These are phyloP conservation scores for Harrya chromipes DNA, from an alignment of 768 basidiomycete species.

Conservation along the genomic window DNA sequence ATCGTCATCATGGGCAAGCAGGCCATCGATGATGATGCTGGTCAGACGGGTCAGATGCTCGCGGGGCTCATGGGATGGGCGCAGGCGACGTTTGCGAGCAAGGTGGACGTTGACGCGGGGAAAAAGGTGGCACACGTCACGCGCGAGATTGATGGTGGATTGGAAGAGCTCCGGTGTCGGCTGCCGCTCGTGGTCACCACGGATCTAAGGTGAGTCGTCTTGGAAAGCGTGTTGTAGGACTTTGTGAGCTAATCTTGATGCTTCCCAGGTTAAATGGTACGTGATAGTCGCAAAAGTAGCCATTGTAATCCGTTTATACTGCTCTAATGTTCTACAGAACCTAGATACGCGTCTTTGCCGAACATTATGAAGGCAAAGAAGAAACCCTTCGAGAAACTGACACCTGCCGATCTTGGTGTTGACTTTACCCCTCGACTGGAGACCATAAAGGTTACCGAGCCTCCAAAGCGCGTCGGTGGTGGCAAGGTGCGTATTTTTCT, in stretches of 20 bases:
- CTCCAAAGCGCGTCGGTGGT: slow-evolving; percentile 87
- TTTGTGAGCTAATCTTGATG: not conserved
- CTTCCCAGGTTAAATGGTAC: slow-evolving; percentile 66
- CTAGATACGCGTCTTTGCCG: slow-evolving; percentile 94
- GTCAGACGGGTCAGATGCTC: slow-evolving; percentile 96
- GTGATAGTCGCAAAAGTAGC: slow-evolving; percentile 4
- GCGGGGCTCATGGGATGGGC: slow-evolving; percentile 90
- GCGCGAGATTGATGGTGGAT: slow-evolving; percentile 93
- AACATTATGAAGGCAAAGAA: slow-evolving; percentile 99
- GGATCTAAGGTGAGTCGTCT: slow-evolving; percentile 71
- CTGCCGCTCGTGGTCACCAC: slow-evolving; percentile 90
- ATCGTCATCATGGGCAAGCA: slow-evolving; percentile 97
- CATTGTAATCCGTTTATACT: not conserved
- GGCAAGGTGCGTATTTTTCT: slow-evolving; percentile 59
- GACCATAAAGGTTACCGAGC: slow-evolving; percentile 85
- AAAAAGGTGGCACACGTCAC: slow-evolving; percentile 68
- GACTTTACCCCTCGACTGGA: slow-evolving; percentile 83
- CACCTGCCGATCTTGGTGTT: slow-evolving; percentile 73
- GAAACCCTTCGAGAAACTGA: slow-evolving; percentile 87
- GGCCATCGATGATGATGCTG: slow-evolving; percentile 95
- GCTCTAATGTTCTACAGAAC: slow-evolving; percentile 50
- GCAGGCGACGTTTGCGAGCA: slow-evolving; percentile 94
- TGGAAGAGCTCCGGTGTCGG: slow-evolving; percentile 74
- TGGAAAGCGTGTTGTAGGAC: not conserved
- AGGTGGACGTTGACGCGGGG: slow-evolving; percentile 65